Evolutionary conservation across 345 rosid genomes (phyloP).

Genomic region (Limnanthes douglasii): DNA sequence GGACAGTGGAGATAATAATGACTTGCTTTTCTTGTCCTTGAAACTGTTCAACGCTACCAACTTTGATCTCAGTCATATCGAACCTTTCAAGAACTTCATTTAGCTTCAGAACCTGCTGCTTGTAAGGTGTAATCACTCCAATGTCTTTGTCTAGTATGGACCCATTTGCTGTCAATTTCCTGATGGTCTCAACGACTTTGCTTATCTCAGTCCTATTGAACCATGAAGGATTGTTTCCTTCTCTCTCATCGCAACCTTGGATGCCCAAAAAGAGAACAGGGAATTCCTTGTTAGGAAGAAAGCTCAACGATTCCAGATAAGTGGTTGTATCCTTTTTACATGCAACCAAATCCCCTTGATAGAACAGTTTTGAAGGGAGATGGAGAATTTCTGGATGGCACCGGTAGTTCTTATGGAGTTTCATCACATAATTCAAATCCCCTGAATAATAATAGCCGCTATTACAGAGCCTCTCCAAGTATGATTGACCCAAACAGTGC

Average conservation of each 20-base stretch:
- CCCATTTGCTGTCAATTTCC: conserved; percentile 29
- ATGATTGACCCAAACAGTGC: conserved; percentile 61
- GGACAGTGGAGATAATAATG: conserved; percentile 69
- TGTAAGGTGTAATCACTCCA: conserved; percentile 83
- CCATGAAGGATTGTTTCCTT: conserved; percentile 91
- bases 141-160: conserved; percentile 42
- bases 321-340: conserved; percentile 51
- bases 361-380: conserved; percentile 77
- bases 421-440: conserved; percentile 60
- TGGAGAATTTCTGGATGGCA: conserved; percentile 71
- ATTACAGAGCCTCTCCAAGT: conserved; percentile 65
- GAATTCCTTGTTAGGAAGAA: conserved; percentile 55
- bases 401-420: conserved; percentile 61
- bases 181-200: conserved; percentile 58
- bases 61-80: conserved; percentile 53
- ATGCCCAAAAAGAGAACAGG: conserved; percentile 80
- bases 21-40: conserved; percentile 91
- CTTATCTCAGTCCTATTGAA: conserved; percentile 84
- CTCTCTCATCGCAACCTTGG: conserved; percentile 97
- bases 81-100: conserved; percentile 49
- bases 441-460: conserved; percentile 27
- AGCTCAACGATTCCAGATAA: conserved; percentile 16
- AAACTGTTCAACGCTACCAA: conserved; percentile 92
- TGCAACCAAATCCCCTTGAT: conserved; percentile 59
- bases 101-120: conserved; percentile 78